Evolutionary conservation across 306 rosid species (phyloP), one percentile per base, ranked within the genome.

Genomic region (Nissolia schottii): DNA sequence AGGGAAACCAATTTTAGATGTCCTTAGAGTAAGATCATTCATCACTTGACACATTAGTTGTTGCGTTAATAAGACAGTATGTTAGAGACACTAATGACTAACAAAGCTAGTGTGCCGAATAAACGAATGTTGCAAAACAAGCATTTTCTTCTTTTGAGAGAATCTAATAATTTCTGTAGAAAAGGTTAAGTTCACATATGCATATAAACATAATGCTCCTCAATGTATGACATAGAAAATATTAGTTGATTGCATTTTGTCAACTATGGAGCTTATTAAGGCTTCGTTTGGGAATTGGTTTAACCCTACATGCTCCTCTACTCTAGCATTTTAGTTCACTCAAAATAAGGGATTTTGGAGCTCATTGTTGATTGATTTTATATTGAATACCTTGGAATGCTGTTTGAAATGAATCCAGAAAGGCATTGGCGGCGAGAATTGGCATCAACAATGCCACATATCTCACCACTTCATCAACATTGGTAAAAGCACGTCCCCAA

Each of bases 401-500:
- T 9, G 83, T 74, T 82, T 82, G 86, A 40, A 82, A 18, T 78
- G 83, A 67, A 78, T 78, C 86, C 13, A 82, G 1, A 25, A 74
- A 74, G 41, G 35, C 15, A 6, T 32, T 0, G 34, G 14, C 38
- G 62, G 80, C 86, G n/a, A 77, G 18, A 69, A 82, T 28, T 68
- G 82, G 96, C 85, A 87, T 78, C 88, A 92, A 53, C 64, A 24
- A n/a, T 24, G 85, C 83, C 16, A 92, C 71, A 71, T 86, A 80
- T 50, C 19, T 72, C 62, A 88, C 43, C 68, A 92, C 92, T 83
- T 92, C 88, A 67, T 46, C 25, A 32, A 80, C 87, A 40, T 79
- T 75, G 84, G 89, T 85, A 73, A 85, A 90, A 60, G 88, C 92
- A 56, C 66, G 58, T 20, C 86, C 96, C 98, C 98, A 90, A 58